These are phyloP conservation scores for Petunia secreta DNA, from an alignment of 257 asterid species.

Conservation along the genomic window DNA sequence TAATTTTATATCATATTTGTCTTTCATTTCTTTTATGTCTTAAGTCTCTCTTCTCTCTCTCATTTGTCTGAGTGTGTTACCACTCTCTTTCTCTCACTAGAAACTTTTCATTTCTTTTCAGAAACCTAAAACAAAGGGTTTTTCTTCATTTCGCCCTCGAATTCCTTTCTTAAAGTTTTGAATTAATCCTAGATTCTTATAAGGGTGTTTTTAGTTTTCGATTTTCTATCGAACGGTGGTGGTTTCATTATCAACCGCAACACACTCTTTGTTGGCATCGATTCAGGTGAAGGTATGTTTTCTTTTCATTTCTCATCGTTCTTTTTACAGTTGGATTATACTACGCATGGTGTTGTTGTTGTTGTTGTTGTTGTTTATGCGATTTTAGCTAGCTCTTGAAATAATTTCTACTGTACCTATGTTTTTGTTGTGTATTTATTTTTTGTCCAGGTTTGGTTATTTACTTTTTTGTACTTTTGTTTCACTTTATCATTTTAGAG, in stretches of 20 bases:
- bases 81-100: neutral
- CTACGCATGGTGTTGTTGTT: neutral
- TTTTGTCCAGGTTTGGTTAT: neutral
- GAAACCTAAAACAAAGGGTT: constrained; percentile 26
- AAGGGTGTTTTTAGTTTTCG: neutral
- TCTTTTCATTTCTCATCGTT: neutral
- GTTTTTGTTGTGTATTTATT: neutral
- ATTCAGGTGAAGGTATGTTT: neutral
- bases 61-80: neutral
- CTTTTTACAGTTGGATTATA: neutral
- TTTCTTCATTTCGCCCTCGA: neutral
- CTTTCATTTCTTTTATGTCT: neutral
- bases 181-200: neutral
- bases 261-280: neutral
- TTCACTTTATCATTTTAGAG: neutral
- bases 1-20: neutral
- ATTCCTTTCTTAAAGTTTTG: neutral
- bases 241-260: neutral
- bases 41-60: neutral
- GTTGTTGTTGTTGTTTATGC: neutral
- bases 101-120: neutral
- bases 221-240: constrained; percentile 6
- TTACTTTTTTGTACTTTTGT: neutral
- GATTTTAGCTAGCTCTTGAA: neutral
- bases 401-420: neutral